Conservation (phyloP, 495 filamentous ascomycete genomes). For the Oidiodendron maius region DNA sequence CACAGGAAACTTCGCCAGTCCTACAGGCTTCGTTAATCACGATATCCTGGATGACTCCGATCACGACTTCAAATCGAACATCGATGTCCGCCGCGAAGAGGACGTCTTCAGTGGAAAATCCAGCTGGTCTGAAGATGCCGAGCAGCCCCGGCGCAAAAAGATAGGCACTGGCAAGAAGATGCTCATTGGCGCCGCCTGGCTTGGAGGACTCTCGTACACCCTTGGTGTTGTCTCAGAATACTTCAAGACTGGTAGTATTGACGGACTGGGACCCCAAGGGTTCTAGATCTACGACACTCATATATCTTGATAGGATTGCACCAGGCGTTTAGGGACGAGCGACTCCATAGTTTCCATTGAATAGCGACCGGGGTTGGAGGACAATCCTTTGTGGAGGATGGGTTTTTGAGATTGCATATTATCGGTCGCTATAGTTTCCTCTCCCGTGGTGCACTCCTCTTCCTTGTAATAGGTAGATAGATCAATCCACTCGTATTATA, state of each 20-base stretch:
- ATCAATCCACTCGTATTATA: too few relatives aligned
- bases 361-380: too few relatives aligned
- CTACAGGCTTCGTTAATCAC: conserved; percentile 54
- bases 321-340: too few relatives aligned
- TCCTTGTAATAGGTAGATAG: too few relatives aligned
- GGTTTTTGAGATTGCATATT: too few relatives aligned
- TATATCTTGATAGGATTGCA: too few relatives aligned
- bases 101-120: conserved; percentile 46
- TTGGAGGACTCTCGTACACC: conserved; percentile 60
- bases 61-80: conserved; percentile 30
- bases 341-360: too few relatives aligned
- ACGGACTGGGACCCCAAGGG: conserved; percentile 47
- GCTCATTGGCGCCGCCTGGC: conserved; percentile 49
- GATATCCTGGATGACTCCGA: conserved; percentile 31
- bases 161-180: conserved; percentile 41
- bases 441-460: too few relatives aligned
- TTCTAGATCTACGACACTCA: conserved; percentile 27
- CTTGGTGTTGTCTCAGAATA: conserved; percentile 64
- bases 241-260: conserved; percentile 52
- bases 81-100: conserved; percentile 52
- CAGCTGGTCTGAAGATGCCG: conserved; percentile 23
- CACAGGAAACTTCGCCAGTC: conserved; percentile 47
- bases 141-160: conserved; percentile 18
- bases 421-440: too few relatives aligned
- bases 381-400: too few relatives aligned